phyloP scores from a whole-genome alignment of 805 yeast species.

The Wickerhamiella kurtzmanii region DNA sequence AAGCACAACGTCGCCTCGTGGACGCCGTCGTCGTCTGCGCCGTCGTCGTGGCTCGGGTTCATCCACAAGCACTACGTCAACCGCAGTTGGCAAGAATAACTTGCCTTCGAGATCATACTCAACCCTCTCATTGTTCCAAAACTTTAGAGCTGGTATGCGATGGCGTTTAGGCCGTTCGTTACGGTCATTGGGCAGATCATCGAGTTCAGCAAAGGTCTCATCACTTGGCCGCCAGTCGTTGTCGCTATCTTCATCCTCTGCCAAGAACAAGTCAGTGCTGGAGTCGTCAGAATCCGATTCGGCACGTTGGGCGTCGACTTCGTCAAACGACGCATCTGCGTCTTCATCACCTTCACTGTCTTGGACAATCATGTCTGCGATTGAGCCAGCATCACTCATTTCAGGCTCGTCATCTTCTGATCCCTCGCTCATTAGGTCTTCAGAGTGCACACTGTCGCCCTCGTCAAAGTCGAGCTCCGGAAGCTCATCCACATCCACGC shows the following conservation, averaged over 20 bases:
- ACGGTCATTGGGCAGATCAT: slow-evolving; percentile 5
- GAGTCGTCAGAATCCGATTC: slow-evolving; percentile 3
- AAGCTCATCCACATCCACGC: slow-evolving; percentile 9
- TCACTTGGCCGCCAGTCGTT: slow-evolving; percentile 4
- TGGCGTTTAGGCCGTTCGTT: slow-evolving; percentile 7
- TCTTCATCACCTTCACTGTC: slow-evolving; percentile 4
- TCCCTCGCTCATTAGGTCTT: slow-evolving; percentile 6
- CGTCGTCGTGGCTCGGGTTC: slow-evolving; percentile 6
- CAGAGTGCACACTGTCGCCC: slow-evolving; percentile 4
- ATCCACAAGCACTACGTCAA: slow-evolving; percentile 14
- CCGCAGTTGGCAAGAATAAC: slow-evolving; percentile 12
- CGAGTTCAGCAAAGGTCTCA: neutral
- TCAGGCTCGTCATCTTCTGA: slow-evolving; percentile 12
- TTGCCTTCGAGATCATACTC: slow-evolving; percentile 11
- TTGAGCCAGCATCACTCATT: slow-evolving; percentile 14
- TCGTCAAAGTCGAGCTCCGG: slow-evolving; percentile 11
- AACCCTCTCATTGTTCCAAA: slow-evolving; percentile 16
- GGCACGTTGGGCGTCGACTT: neutral
- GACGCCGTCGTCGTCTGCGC: slow-evolving; percentile 6
- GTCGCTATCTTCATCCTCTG: slow-evolving; percentile 3
- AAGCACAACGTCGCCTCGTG: slow-evolving; percentile 1
- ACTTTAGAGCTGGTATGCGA: slow-evolving; percentile 15
- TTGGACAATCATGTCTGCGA: slow-evolving; percentile 14
- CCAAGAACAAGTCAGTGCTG: neutral
- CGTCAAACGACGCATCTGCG: neutral